phyloP scores from a whole-genome alignment of 2,329 filamentous ascomycete species.

The Fusarium ramigenum region DNA sequence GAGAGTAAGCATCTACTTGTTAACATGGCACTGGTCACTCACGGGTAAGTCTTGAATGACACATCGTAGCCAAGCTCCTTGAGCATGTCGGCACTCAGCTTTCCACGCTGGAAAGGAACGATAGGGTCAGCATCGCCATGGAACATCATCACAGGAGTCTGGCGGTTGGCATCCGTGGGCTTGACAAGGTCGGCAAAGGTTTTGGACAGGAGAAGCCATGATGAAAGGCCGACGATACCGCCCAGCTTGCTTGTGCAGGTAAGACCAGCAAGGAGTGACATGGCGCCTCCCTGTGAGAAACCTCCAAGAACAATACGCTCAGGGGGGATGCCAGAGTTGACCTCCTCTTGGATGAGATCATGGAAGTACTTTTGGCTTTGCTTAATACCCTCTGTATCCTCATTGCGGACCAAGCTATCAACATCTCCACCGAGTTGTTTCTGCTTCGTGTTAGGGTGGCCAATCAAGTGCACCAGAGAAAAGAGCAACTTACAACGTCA shows the following conservation, averaged over 20 bases:
- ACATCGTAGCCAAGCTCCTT: slow-evolving; percentile 77
- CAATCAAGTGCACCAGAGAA: not conserved
- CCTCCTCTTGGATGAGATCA: slow-evolving; percentile 80
- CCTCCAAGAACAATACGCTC: slow-evolving; percentile 87
- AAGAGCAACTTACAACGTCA: slow-evolving; percentile 68
- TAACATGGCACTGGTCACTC: slow-evolving; percentile 45
- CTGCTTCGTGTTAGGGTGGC: slow-evolving; percentile 31
- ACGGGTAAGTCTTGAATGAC: slow-evolving; percentile 80
- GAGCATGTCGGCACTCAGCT: slow-evolving; percentile 72
- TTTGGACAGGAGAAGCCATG: slow-evolving; percentile 75
- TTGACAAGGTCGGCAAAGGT: slow-evolving; percentile 56
- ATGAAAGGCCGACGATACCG: slow-evolving; percentile 87
- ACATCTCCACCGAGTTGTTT: slow-evolving; percentile 48
- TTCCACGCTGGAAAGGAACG: slow-evolving; percentile 75
- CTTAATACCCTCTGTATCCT: slow-evolving; percentile 79
- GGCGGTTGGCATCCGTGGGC: slow-evolving; percentile 60
- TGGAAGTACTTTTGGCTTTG: slow-evolving; percentile 80
- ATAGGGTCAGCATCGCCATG: slow-evolving; percentile 84
- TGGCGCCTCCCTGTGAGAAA: slow-evolving; percentile 88
- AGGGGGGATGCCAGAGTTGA: slow-evolving; percentile 81
- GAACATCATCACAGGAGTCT: slow-evolving; percentile 87
- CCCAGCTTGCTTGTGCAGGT: slow-evolving; percentile 78
- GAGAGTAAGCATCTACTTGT: slow-evolving; percentile 3
- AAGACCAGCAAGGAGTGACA: slow-evolving; percentile 82
- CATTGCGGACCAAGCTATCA: slow-evolving; percentile 47